Evolutionary conservation across 176 grass and related monocot species (phyloP).

Genomic region (Aechmea fasciata): DNA sequence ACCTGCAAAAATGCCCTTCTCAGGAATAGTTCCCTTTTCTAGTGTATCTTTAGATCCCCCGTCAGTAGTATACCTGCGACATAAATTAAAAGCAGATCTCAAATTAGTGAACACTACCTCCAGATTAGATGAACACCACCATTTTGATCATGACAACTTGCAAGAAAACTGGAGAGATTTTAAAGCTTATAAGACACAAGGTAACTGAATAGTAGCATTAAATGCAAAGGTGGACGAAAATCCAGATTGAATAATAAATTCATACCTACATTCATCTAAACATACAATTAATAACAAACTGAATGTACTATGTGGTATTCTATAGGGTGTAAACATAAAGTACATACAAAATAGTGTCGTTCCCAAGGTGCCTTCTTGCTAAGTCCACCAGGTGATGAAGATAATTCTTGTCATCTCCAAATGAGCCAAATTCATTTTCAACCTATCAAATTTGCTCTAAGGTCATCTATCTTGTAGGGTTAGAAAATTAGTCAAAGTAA

Average conservation of each 20-base stretch:
- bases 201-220: no score
- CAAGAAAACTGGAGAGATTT: no score
- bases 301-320: no score
- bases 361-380: constrained; percentile 72
- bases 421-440: constrained; percentile 99
- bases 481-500: constrained; percentile 1
- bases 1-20: constrained; percentile 84
- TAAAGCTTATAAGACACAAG: no score
- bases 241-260: no score
- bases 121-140: not conserved
- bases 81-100: constrained; percentile 16
- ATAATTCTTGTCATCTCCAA: constrained; percentile 80
- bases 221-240: no score
- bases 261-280: no score
- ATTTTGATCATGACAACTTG: no score
- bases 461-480: constrained; percentile 21
- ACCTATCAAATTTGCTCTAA: constrained; percentile 37
- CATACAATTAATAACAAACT: no score
- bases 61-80: constrained; percentile 92
- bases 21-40: constrained; percentile 64
- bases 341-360: constrained; percentile 55
- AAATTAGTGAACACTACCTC: not conserved
- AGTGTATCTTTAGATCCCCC: constrained; percentile 45
- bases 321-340: not conserved
- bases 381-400: constrained; percentile 63